Evolutionary conservation across 176 grass and related monocot species (phyloP), one percentile per base, ranked within the genome.

Genomic region (Zoysia pacifica): DNA sequence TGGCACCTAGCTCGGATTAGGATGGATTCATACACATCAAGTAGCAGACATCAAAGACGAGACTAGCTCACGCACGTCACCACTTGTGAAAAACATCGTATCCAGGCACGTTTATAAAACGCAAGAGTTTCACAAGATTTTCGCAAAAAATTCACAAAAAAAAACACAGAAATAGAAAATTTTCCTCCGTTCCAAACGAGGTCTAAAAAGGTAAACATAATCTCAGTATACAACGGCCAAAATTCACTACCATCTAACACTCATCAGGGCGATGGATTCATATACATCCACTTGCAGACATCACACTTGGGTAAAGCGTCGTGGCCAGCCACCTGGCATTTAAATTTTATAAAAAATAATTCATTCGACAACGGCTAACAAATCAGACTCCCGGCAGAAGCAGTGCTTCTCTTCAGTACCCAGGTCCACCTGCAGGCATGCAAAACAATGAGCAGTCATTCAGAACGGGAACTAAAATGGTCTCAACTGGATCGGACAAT

Each of bases 311-410:
- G 51, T 0, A 76, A 41, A 16, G 11, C 7, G 41, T 76, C 40
- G 16, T 44, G 50, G 18, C 52, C 13, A 18, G 11, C 36, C 12
- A 44, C 1, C 38, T 11, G 35, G 51, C 56, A 86, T 3, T 5
- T 14, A 54, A 73, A 71, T 82, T 81, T 73, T 8, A 7, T 50
- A 20, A 39, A 36, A 19, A n/a, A 39, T 40, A n/a, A 20, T 66
- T 87, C 88, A 99, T 37, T 94, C 92, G 3, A 95, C 92, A 35
- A 99, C 69, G 7, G 96, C 96, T 64, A 99, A 69, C 2, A 99
- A 55, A 85, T 99, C 97, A 12, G 89, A 90, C 28, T 94, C 88
- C 13, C 86, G 75, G 79, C 90, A 95, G 70, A 93, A 99, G 54
- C 89, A 92, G 35, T 93, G 90, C 19, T 96, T 99, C 67, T 83